Base-by-base conservation (phyloP, 495 filamentous ascomycete species). In the Trypethelium eluteriae region DNA sequence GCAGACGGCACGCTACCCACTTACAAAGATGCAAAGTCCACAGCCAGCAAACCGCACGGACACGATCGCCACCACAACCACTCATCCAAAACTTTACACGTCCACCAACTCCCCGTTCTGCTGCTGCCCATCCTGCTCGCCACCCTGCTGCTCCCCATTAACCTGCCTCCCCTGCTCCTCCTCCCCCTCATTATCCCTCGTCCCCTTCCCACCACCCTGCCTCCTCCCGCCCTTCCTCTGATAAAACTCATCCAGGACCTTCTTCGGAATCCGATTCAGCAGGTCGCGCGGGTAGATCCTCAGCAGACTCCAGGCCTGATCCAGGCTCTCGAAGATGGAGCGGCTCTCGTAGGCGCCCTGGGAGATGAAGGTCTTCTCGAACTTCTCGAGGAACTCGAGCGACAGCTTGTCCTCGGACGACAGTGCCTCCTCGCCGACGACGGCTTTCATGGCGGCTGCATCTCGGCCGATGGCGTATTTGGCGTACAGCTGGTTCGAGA, bases 381-480 rank as follows among this genome's bases (percentile, higher is more conserved):
- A 99, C 75, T 96, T 96, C 70, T 98, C 95, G 67, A 99, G 81
- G 83, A 99, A 98, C 78, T 99, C 94, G 10, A 99, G 84, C 14
- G 92, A 96, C 59, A 98, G 85, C 81, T 96, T 98, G 81, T 99
- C 94, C 81, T 99, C 94, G 59, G 89, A 83, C 35, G 90, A 94
- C 64, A 99, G 80, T 46, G 94, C 94, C 76, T 99, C 94, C 77
- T 99, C 94, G 76, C 94, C 94, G 67, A 99, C 95, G 75, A 99
- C 94, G 64, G 94, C 94, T 81, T 99, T 99, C 94, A 99, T 99
- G 76, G 91, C 87, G 50, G 94, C 95, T 0, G 93, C 94, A 75
- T 99, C 94, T 81, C 92, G 91, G 75, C 94, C 94, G 74, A 99
- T 98, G 77, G 94, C 94, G 77, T 99, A 99, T 81, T 99, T 99